Base-by-base conservation (phyloP, 148 eudicot species). In the Camellia granthamiana region DNA sequence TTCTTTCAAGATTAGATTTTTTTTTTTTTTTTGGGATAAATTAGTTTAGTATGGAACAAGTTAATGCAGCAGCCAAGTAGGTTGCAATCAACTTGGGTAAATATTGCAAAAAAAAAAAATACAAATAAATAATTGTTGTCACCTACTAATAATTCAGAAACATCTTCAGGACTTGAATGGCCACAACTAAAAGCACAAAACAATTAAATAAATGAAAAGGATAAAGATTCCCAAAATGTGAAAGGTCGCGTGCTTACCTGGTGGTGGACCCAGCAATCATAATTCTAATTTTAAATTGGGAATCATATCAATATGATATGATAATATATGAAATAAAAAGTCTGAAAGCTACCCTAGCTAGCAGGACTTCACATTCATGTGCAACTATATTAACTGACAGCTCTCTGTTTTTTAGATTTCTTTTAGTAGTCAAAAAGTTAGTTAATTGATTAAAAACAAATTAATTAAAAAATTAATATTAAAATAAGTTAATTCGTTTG, bases 151-250 rank as follows among this genome's bases (percentile, higher is more conserved):
- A 23, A 72, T 72, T 72, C 52, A 51, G 51, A 15, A 7, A 44
- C 73, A 61, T 63, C 2, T 38, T 30, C 4, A 67, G 70, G 46
- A 8, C 38, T 63, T 63, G 67, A 63, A 23, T 63, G 67, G 70
- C 46, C 15, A 38, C 18, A 65, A 21, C 43, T 11, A 72, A 18
- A 18, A 49, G 30, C 44, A 9, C 3, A 49, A 44, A 69, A 15
- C 0, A 30, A 30, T 30, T 30, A 30, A 30, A 30, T 30, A 30
- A 7, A 3, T 44, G 73, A 5, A 47, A 44, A 38, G 15, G 56
- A 72, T 72, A n/a, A 46, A 41, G 58, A 72, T 72, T 72, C 58
- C 58, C 74, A 70, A 16, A 46, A 16, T 0, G 54, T 70, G 74
- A 70, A 70, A 4, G 52, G 52, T 49, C 7, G 7, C 52, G 52